Percentiles rank a stretch among this genome's conserved stretches.
Conservation (phyloP, 2,329 filamentous ascomycete genomes). For the Aspergillus sp. region DNA sequence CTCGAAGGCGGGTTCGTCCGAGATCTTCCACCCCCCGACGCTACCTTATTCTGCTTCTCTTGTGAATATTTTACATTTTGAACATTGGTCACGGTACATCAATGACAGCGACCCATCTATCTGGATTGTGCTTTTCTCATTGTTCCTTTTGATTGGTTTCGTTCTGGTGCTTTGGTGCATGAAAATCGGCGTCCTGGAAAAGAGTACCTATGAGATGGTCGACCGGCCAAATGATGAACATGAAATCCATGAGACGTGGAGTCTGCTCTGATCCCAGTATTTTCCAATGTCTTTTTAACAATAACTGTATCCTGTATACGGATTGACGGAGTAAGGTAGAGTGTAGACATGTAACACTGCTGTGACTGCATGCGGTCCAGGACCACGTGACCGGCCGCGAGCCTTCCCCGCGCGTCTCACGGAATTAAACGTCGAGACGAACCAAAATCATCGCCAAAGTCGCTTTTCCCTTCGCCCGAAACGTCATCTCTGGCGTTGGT, state of each 20-base stretch:
- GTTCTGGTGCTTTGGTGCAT: slow-evolving; percentile 9
- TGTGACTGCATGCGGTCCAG: too few relatives aligned
- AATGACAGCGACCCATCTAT: slow-evolving; percentile 18
- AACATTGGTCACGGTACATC: slow-evolving; percentile 6
- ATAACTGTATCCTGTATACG: too few relatives aligned
- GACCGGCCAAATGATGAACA: slow-evolving; percentile 7
- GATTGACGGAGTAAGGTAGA: too few relatives aligned
- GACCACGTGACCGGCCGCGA: background rate
- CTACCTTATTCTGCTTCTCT: slow-evolving; percentile 12
- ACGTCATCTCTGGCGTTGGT: slow-evolving; percentile 23
- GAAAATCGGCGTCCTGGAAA: slow-evolving; percentile 17
- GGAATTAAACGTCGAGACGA: background rate
- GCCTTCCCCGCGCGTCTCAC: background rate
- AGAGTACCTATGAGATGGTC: slow-evolving; percentile 12
- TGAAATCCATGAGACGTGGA: slow-evolving; percentile 11
- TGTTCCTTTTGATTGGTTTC: slow-evolving; percentile 8
- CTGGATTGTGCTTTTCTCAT: slow-evolving; percentile 11
- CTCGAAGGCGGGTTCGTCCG: slow-evolving; percentile 2
- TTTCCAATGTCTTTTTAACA: too few relatives aligned
- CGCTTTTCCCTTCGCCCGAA: slow-evolving; percentile 31
- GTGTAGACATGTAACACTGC: too few relatives aligned
- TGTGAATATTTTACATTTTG: slow-evolving; percentile 21
- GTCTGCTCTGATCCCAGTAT: background rate
- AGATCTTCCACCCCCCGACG: background rate
- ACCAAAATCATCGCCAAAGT: background rate